These are phyloP conservation scores for Bauhinia variegata DNA, from an alignment of 306 rosid species.

Conservation along the genomic window DNA sequence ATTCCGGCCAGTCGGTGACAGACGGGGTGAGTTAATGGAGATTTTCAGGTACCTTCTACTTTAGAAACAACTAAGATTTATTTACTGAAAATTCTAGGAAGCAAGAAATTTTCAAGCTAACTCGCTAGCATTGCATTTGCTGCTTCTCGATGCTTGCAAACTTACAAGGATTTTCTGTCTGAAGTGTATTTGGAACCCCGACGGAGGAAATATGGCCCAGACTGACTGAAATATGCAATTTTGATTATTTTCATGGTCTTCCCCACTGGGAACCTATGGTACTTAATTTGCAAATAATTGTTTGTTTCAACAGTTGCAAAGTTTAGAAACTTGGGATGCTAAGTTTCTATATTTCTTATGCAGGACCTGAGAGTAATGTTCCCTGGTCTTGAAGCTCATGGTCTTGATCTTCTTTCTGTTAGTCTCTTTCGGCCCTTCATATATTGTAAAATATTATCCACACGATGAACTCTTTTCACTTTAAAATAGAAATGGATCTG, in stretches of 20 bases:
- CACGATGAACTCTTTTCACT: too few relatives aligned
- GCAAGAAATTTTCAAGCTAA: too few relatives aligned
- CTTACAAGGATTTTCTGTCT: not conserved
- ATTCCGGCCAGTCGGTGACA: not conserved
- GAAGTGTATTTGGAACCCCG: slow-evolving; percentile 30
- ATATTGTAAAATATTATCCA: too few relatives aligned
- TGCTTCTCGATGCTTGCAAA: not conserved
- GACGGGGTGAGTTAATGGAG: not conserved
- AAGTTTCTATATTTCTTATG: not conserved
- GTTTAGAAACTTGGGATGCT: not conserved
- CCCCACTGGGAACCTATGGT: not conserved
- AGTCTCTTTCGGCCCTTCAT: not conserved
- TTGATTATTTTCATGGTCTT: too few relatives aligned
- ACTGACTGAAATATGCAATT: not conserved
- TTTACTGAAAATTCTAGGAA: not conserved
- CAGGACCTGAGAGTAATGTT: not conserved
- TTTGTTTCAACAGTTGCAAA: not conserved
- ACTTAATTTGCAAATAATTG: not conserved
- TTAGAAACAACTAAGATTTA: not conserved
- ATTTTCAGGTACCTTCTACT: slow-evolving; percentile 18
- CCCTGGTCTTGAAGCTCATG: not conserved
- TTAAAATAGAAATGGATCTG: too few relatives aligned
- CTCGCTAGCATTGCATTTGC: not conserved
- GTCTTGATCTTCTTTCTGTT: slow-evolving; percentile 30
- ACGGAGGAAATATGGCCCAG: slow-evolving; percentile 33